Conservation (phyloP, 768 basidiomycete species). For the Favolaschia claudopus region DNA sequence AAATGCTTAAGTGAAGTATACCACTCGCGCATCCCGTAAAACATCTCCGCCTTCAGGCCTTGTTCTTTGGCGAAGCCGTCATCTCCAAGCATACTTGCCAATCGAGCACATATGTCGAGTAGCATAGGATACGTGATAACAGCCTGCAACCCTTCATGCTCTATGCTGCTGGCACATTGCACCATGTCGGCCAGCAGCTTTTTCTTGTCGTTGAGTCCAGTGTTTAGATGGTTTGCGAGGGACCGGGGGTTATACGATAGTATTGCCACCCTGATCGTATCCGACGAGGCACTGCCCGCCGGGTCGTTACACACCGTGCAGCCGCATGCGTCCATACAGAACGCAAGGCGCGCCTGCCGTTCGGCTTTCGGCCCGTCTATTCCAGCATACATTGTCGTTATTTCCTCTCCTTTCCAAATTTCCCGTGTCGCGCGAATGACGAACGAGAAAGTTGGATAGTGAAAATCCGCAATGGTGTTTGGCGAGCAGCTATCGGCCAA, state of each 20-base stretch:
- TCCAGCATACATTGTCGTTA: neutral
- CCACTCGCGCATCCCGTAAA: no score
- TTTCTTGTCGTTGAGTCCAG: neutral
- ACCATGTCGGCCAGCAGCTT: neutral
- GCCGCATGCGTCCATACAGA: neutral
- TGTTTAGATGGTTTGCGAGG: neutral
- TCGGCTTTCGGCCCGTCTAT: neutral
- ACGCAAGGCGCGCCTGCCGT: neutral
- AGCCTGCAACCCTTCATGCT: neutral
- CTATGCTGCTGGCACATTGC: neutral
- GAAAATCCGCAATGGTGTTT: conserved; percentile 3
- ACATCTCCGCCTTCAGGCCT: no score
- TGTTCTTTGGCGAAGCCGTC: no score
- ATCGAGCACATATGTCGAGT: no score
- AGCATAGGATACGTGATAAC: neutral
- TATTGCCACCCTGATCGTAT: neutral
- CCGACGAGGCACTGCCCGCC: neutral
- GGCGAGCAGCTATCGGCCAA: conserved; percentile 6
- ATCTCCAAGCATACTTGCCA: no score
- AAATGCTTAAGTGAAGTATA: no score
- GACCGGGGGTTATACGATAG: neutral
- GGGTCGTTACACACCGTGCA: neutral
- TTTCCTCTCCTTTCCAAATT: conserved; percentile 1
- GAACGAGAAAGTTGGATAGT: conserved; percentile 7
- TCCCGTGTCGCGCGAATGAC: conserved; percentile 3